These are phyloP conservation scores for Panus rudis DNA, from an alignment of 768 basidiomycete genomes.

Conservation along the genomic window DNA sequence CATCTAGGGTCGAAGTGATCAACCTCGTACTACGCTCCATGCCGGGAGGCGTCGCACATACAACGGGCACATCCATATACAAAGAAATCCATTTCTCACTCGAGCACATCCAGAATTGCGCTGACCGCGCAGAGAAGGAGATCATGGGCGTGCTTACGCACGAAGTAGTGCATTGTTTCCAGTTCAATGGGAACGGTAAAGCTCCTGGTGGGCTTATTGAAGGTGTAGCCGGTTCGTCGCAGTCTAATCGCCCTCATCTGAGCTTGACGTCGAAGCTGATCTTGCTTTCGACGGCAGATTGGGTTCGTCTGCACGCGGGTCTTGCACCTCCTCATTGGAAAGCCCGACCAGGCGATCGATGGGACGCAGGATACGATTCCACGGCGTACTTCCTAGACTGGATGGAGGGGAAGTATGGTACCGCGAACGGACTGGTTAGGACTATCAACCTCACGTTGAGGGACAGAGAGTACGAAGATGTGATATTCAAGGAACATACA, in stretches of 20 bases:
- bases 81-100: constrained; percentile 76
- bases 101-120: constrained; percentile 46
- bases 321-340: constrained; percentile 69
- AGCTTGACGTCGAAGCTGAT: not conserved
- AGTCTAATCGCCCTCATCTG: not conserved
- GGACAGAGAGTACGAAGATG: constrained; percentile 40
- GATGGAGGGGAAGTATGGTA: constrained; percentile 47
- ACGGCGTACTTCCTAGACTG: constrained; percentile 75
- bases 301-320: constrained; percentile 55
- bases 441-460: constrained; percentile 52
- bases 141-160: constrained; percentile 66
- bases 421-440: constrained; percentile 45
- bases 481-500: constrained; percentile 45
- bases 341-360: constrained; percentile 36
- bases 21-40: constrained; percentile 56
- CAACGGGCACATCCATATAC: constrained; percentile 43
- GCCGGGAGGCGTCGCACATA: constrained; percentile 61
- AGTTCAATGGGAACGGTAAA: constrained; percentile 53
- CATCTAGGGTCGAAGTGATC: constrained; percentile 44
- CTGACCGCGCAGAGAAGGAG: constrained; percentile 44
- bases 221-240: constrained; percentile 61
- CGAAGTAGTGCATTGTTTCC: constrained; percentile 77
- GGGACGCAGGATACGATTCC: constrained; percentile 73
- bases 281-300: constrained; percentile 39
- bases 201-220: constrained; percentile 71